Conservation (phyloP, 2,329 filamentous ascomycete genomes). For the Cytospora chrysosperma region DNA sequence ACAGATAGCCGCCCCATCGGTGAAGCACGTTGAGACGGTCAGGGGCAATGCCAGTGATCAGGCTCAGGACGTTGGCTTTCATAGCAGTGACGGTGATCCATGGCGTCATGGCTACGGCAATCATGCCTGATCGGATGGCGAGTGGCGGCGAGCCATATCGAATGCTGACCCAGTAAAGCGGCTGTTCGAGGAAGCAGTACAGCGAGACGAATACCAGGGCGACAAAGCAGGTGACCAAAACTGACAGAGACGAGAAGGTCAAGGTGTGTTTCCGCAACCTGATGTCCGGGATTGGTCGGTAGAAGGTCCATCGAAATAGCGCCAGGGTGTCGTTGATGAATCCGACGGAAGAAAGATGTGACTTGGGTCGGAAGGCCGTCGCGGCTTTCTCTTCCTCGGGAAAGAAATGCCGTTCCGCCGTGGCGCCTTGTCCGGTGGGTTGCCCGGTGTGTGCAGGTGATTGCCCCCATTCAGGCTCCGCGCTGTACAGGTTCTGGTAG, state of each 20-base stretch:
- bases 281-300: conserved; percentile 77
- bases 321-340: conserved; percentile 77
- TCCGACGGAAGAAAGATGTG: conserved; percentile 72
- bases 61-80: conserved; percentile 83
- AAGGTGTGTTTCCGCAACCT: conserved; percentile 66
- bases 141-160: conserved; percentile 83
- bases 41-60: conserved; percentile 86
- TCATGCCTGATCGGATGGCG: conserved; percentile 85
- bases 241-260: conserved; percentile 77
- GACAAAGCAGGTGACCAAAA: conserved; percentile 65
- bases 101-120: conserved; percentile 85
- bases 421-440: conserved; percentile 22
- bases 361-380: conserved; percentile 60
- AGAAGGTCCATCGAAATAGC: conserved; percentile 85
- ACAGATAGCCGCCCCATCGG: conserved; percentile 86
- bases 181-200: conserved; percentile 84
- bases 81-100: conserved; percentile 90
- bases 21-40: conserved; percentile 92
- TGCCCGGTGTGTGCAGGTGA: conserved; percentile 48
- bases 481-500: conserved; percentile 53
- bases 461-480: conserved; percentile 48
- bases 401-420: conserved; percentile 69
- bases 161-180: conserved; percentile 87
- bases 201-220: conserved; percentile 72
- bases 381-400: conserved; percentile 61